A percentile compares a stretch with the other conserved stretches of the same genome.
phyloP scores from a whole-genome alignment of 2,329 filamentous ascomycete species.

The Sclerotinia borealis region DNA sequence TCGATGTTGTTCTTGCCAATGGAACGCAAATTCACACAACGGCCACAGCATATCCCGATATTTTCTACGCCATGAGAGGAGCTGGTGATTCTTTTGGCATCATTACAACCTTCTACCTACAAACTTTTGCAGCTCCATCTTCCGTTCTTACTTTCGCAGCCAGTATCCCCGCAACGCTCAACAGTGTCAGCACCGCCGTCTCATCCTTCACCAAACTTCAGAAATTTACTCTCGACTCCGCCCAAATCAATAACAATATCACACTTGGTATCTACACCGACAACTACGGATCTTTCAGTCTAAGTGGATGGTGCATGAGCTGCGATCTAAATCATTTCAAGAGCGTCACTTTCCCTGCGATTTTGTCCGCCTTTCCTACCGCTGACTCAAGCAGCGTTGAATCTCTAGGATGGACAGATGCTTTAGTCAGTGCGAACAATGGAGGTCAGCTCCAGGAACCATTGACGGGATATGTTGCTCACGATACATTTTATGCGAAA shows the following conservation, averaged over 20 bases:
- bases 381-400: slow-evolving; percentile 22
- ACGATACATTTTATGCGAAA: slow-evolving; percentile 19
- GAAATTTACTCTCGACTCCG: not conserved
- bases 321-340: slow-evolving; percentile 33
- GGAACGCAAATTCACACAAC: slow-evolving; percentile 28
- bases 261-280: slow-evolving; percentile 38
- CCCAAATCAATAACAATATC: slow-evolving; percentile 34
- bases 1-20: slow-evolving; percentile 41
- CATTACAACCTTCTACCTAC: slow-evolving; percentile 29
- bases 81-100: slow-evolving; percentile 35
- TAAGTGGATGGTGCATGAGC: slow-evolving; percentile 37
- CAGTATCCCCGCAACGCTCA: slow-evolving; percentile 14
- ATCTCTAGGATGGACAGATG: slow-evolving; percentile 17
- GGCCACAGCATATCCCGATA: slow-evolving; percentile 23
- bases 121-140: slow-evolving; percentile 34
- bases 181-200: slow-evolving; percentile 12
- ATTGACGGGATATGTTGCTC: slow-evolving; percentile 17
- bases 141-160: slow-evolving; percentile 23
- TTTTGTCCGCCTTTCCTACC: slow-evolving; percentile 33
- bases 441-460: not conserved
- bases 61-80: slow-evolving; percentile 34
- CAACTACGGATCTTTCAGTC: slow-evolving; percentile 30
- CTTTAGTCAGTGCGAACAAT: slow-evolving; percentile 17
- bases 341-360: slow-evolving; percentile 32
- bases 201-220: slow-evolving; percentile 12